phyloP scores from a whole-genome alignment of 2,329 filamentous ascomycete species.

The Fusarium nurragi region DNA sequence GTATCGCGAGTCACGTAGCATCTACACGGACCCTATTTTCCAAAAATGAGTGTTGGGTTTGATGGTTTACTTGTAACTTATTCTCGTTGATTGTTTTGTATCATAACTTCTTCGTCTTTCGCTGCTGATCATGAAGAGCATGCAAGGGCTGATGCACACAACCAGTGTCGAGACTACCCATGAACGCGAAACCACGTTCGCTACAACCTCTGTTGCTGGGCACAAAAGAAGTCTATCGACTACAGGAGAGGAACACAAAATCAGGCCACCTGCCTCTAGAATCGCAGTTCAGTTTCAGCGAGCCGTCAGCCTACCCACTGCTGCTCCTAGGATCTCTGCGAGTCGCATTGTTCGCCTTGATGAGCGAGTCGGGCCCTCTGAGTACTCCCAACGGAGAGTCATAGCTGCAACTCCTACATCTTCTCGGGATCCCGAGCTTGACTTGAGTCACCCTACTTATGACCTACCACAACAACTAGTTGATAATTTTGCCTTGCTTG shows the following conservation, averaged over 20 bases:
- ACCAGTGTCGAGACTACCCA: conserved; percentile 61
- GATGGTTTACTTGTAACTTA: not conserved
- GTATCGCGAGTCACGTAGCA: conserved; percentile 20
- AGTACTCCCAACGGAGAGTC: conserved; percentile 66
- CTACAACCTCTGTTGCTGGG: conserved; percentile 56
- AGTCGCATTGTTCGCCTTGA: conserved; percentile 57
- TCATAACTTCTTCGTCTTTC: not conserved
- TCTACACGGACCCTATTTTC: not conserved
- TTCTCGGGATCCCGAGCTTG: conserved; percentile 64
- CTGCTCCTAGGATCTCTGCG: conserved; percentile 48
- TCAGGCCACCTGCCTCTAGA: conserved; percentile 1
- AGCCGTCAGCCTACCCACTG: conserved; percentile 47
- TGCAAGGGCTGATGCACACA: conserved; percentile 57
- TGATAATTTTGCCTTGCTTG: conserved; percentile 70
- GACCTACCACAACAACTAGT: conserved; percentile 68
- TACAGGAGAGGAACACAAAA: conserved; percentile 22
- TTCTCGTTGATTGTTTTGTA: not conserved
- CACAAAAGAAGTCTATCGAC: conserved; percentile 57
- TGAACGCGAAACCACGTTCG: conserved; percentile 50
- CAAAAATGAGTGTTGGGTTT: not conserved
- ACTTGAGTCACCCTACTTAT: conserved; percentile 71
- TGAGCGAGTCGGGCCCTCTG: conserved; percentile 49
- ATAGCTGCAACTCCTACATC: conserved; percentile 64
- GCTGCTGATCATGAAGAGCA: conserved; percentile 50
- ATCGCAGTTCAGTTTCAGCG: conserved; percentile 48